Evolutionary conservation across 2,329 filamentous ascomycete genomes (phyloP).

Genomic region (Cladosporium sp.): DNA sequence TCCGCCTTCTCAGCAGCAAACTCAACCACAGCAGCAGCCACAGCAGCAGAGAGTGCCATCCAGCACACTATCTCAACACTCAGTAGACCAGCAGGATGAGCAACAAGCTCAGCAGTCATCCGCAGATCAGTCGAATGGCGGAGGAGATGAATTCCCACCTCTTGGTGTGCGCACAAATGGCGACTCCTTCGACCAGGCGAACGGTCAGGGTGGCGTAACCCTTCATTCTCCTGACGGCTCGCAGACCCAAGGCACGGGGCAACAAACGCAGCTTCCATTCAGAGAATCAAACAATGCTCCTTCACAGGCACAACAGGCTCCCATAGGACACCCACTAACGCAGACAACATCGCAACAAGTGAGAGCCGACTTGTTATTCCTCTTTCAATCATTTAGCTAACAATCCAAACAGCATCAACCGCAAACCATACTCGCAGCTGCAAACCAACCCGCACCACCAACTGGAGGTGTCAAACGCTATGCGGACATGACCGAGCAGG

Average conservation of each 20-base stretch:
- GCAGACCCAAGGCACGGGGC: constrained; percentile 20
- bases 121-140: constrained; percentile 23
- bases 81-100: constrained; percentile 55
- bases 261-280: constrained; percentile 24
- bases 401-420: neutral
- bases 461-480: constrained; percentile 38
- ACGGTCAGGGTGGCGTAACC: constrained; percentile 20
- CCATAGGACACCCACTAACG: constrained; percentile 18
- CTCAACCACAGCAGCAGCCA: constrained; percentile 38
- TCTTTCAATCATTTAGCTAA: neutral
- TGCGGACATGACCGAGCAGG: constrained; percentile 56
- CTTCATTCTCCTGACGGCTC: constrained; percentile 23
- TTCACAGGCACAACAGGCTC: constrained; percentile 22
- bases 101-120: constrained; percentile 40
- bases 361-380: constrained; percentile 17
- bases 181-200: constrained; percentile 33
- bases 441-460: constrained; percentile 1
- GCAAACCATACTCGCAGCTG: neutral
- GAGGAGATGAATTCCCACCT: constrained; percentile 59
- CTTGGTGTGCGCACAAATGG: constrained; percentile 49
- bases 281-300: constrained; percentile 20
- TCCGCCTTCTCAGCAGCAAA: constrained; percentile 29
- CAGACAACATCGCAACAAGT: constrained; percentile 8
- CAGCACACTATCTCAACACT: constrained; percentile 38
- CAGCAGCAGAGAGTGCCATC: constrained; percentile 41